Conservation (phyloP, 768 basidiomycete species). For the Thelephora aurantiotincta region DNA sequence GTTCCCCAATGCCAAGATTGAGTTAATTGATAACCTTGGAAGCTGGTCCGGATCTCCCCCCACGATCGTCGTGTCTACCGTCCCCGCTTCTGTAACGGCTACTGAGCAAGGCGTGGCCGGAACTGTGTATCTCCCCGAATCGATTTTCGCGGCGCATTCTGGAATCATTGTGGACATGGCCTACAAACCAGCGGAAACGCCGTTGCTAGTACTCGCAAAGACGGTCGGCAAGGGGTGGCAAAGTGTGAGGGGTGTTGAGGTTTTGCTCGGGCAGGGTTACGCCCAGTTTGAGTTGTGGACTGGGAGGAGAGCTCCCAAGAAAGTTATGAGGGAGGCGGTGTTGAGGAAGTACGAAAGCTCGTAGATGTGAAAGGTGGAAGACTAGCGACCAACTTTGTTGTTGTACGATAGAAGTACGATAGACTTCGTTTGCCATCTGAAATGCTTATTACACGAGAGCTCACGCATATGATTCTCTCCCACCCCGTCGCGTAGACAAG, state of each 20-base stretch:
- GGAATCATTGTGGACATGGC: constrained; percentile 88
- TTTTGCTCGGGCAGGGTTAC: constrained; percentile 81
- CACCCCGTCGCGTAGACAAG: no score
- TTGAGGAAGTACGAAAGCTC: constrained; percentile 25
- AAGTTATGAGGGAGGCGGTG: constrained; percentile 31
- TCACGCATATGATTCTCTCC: no score
- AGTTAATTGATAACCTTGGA: constrained; percentile 44
- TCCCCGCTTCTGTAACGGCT: constrained; percentile 58
- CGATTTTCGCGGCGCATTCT: constrained; percentile 38
- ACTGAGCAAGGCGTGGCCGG: constrained; percentile 14
- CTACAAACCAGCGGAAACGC: constrained; percentile 79
- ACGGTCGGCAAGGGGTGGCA: constrained; percentile 40
- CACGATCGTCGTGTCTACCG: constrained; percentile 75
- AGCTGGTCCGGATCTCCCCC: constrained; percentile 40
- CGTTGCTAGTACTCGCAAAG: constrained; percentile 58
- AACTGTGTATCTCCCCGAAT: constrained; percentile 36
- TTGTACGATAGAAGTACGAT: no score
- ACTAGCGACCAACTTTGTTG: no score
- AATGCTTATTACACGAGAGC: no score
- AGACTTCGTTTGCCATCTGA: no score
- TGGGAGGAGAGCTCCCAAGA: constrained; percentile 42
- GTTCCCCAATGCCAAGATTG: constrained; percentile 54
- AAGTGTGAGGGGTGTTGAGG: constrained; percentile 66
- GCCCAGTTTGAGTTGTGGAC: constrained; percentile 80
- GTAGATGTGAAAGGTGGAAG: no score